Evolutionary conservation across 2,329 filamentous ascomycete species (phyloP), one percentile per base, ranked within the genome.

Genomic region (Ilyonectria sp.): DNA sequence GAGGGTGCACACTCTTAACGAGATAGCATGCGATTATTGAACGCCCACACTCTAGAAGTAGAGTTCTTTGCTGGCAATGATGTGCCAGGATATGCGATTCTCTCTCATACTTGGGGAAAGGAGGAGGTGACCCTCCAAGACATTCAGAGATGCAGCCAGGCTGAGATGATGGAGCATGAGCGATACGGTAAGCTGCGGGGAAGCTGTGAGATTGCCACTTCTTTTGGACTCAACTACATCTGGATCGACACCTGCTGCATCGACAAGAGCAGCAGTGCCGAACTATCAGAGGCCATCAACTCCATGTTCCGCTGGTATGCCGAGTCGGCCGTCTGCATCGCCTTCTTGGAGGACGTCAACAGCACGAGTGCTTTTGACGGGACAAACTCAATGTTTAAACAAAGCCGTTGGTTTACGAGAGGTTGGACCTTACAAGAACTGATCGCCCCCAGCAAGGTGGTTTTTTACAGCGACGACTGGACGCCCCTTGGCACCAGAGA

Each of bases 271-370:
- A 78, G 74, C 55, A 78, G 75, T 15, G 75, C 78, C 1, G 78
- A 79, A 55, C 76, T 77, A 5, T 77, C 76, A 2, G 76, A 77
- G 21, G 76, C 75, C 29, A 77, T 77, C 65, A 77, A 77, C 46
- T 79, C 77, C 57, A 79, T 79, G 77, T 79, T 78, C 55, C 70
- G 74, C 6, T 79, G 78, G 78, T 79, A 79, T 47, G 72, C 73
- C 6, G 65, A 73, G 17, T 73, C 77, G 1, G 40, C 44, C 2
- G 62, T 76, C 9, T 79, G 77, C 56, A 70, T 77, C 26, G 74
- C 74, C 4, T 77, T 70, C 37, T 64, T 79, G 6, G 65, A 71
- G 5, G 75, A 77, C 26, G 73, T 77, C 4, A 19, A 33, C 8
- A 10, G 33, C 10, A 21, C 26, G 1, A 56, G 60, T 4, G 70